Evolutionary conservation across 176 grass and related monocot species (phyloP).

Genomic region (Bothriochloa decipiens): DNA sequence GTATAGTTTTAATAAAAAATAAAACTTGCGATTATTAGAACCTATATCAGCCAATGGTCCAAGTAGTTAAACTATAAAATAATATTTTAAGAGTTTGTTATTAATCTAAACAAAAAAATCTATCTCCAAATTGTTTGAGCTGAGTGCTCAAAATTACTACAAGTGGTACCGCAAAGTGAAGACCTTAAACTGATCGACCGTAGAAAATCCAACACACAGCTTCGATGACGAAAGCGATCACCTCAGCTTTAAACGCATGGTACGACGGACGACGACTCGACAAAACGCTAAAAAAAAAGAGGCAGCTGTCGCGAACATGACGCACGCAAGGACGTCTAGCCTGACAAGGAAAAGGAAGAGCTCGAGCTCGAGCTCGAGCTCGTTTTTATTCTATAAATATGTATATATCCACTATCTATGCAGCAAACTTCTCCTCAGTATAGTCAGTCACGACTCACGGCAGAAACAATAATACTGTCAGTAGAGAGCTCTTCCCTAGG

Average conservation of each 20-base stretch:
- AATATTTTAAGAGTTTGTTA: no score
- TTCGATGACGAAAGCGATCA: not conserved
- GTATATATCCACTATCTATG: no score
- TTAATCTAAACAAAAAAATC: no score
- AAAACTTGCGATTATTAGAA: no score
- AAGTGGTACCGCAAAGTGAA: not conserved
- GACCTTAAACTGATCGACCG: not conserved
- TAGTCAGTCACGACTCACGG: not conserved
- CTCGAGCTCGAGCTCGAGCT: not conserved
- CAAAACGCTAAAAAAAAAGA: not conserved
- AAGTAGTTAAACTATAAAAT: no score
- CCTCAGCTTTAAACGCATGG: not conserved
- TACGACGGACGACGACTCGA: not conserved
- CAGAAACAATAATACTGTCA: not conserved
- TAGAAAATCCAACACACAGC: not conserved
- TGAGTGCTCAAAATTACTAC: no score
- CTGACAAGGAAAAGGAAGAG: not conserved
- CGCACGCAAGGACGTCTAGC: constrained; percentile 2
- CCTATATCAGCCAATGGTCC: no score
- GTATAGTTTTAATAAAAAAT: no score
- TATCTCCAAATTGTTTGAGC: no score
- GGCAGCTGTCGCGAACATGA: not conserved
- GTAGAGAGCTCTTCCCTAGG: not conserved
- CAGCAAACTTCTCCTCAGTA: not conserved
- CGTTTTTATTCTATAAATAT: no score